A percentile compares a stretch with the other conserved stretches of the same genome.
phyloP scores from a whole-genome alignment of 371 early-diverging fungal species.

The Phascolomyces articulosus region DNA sequence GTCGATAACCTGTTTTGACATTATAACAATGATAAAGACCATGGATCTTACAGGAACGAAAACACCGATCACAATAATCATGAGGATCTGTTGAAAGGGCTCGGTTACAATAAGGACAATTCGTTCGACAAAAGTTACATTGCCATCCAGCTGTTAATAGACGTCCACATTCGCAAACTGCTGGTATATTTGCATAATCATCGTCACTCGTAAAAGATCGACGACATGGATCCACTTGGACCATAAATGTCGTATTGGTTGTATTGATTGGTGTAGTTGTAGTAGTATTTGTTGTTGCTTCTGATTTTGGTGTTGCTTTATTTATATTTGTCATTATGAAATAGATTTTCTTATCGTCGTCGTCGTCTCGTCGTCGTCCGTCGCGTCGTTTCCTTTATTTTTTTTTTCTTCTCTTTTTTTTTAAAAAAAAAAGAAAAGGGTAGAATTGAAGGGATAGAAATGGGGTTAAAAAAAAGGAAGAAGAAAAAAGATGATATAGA shows the following conservation, averaged over 20 bases:
- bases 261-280: not conserved
- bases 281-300: no score
- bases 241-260: not conserved
- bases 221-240: slow-evolving; percentile 3
- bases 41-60: slow-evolving; percentile 24
- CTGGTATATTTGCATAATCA: not conserved
- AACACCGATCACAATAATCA: slow-evolving; percentile 41
- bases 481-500: no score
- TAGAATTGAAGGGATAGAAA: no score
- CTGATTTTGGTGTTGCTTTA: not conserved
- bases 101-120: slow-evolving; percentile 34
- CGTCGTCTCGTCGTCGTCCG: not conserved
- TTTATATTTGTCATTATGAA: not conserved
- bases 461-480: no score
- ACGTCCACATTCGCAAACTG: slow-evolving; percentile 33
- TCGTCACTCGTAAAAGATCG: not conserved
- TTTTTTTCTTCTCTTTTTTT: no score
- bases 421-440: no score
- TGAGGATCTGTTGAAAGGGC: slow-evolving; percentile 25
- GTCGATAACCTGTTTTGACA: not conserved
- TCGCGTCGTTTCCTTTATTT: no score
- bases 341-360: not conserved
- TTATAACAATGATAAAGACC: slow-evolving; percentile 12
- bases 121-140: slow-evolving; percentile 30
- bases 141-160: slow-evolving; percentile 31